Evolutionary conservation across 352 stramenopile genomes (phyloP), one percentile per base, ranked within the genome.

Genomic region (Phytopythium delawarense): DNA sequence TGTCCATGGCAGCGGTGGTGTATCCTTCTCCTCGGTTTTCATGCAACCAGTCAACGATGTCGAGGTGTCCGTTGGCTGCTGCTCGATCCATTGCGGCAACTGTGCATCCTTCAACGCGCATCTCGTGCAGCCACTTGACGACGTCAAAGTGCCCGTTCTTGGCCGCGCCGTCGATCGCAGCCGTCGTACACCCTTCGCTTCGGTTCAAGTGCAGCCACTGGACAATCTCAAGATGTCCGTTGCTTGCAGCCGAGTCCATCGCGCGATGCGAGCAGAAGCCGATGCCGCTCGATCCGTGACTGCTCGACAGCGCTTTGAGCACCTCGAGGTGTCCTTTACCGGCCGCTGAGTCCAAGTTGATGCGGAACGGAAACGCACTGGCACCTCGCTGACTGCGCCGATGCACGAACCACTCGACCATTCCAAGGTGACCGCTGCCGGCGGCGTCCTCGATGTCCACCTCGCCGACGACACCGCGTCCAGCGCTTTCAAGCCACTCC

Each of bases 241-340:
- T 61, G 40, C 39, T 44, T 20, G 39, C 40, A 35, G 56, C 56
- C 18, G 39, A 49, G 28, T 61, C 56, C 56, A 61, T 61, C 13
- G 56, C 56, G 4, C 62, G 65, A 11, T 66, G 62, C 5, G 69
- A 70, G 7, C 65, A 67, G 21, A 72, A 71, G 35, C 39, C 60
- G 9, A 59, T 35, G 21, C 23, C 21, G 11, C 67, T 70, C n/a
- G 40, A 2, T 46, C 7, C 40, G 18, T 21, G 40, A 15, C 12
- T 69, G 62, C 42, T 28, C 16, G 42, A 18, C 21, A 75, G 59
- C 69, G 64, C 71, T 21, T 75, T 70, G 20, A 75, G 62, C 40
- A 75, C 52, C 8, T 75, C 63, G 18, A 75, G 54, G 49, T 75
- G 62, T 0, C 69, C 64, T 51, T 61, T 64, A 30, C 40, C 42